Percentiles rank a stretch among this genome's conserved stretches.
These are phyloP conservation scores for Cardamine resedifolia DNA, from an alignment of 345 rosid genomes.

Conservation along the genomic window DNA sequence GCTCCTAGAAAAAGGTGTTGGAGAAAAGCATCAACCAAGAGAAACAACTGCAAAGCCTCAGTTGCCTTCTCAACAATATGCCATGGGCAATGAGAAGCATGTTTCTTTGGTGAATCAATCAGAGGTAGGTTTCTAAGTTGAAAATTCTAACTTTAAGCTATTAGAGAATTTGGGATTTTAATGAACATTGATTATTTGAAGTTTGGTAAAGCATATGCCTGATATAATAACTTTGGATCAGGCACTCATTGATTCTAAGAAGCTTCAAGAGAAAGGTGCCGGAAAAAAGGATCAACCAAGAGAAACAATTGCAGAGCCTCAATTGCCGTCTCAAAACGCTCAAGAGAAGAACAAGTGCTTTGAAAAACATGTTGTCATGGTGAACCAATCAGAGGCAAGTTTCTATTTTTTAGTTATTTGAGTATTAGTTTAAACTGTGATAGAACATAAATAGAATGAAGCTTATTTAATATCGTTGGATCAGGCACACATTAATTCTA, in stretches of 20 bases:
- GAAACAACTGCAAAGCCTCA: too few relatives aligned
- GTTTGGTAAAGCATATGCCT: constrained; percentile 50
- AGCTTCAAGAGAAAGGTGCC: constrained; percentile 47
- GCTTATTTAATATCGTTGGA: constrained; percentile 54
- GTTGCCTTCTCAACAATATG: too few relatives aligned
- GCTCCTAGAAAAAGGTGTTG: too few relatives aligned
- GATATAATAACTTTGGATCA: constrained; percentile 56
- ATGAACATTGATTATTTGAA: too few relatives aligned
- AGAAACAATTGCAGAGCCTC: constrained; percentile 46
- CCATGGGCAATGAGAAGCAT: too few relatives aligned
- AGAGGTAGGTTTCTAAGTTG: too few relatives aligned
- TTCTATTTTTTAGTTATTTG: neutral
- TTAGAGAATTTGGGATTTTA: too few relatives aligned
- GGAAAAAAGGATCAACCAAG: constrained; percentile 46
- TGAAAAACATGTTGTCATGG: constrained; percentile 38
- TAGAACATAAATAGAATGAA: constrained; percentile 65
- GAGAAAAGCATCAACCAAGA: too few relatives aligned
- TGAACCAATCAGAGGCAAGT: constrained; percentile 27
- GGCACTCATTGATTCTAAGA: constrained; percentile 48
- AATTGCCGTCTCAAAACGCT: constrained; percentile 39
- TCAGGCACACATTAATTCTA: constrained; percentile 51
- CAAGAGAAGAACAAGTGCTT: constrained; percentile 35
- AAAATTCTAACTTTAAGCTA: too few relatives aligned
- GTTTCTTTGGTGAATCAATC: too few relatives aligned
- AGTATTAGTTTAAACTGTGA: constrained; percentile 43